Conservation (phyloP, 2,329 filamentous ascomycete species). For the Huntiella omanensis region DNA sequence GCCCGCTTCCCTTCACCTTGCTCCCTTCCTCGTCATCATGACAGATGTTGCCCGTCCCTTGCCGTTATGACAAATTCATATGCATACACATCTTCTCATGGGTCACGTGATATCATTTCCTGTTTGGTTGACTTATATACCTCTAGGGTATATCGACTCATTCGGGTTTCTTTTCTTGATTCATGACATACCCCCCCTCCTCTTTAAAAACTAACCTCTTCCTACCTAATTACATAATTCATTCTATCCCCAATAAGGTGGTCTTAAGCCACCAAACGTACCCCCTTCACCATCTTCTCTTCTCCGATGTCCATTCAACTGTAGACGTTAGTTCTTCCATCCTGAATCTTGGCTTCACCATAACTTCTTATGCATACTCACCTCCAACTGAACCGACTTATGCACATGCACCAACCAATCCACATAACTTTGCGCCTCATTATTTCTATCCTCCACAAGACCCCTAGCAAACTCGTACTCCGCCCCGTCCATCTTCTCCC, state of each 20-base stretch:
- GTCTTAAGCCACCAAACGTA: slow-evolving; percentile 39
- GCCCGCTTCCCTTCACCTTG: no score
- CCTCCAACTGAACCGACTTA: slow-evolving; percentile 79
- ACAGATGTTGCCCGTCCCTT: no score
- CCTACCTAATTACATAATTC: not conserved
- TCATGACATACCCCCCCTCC: no score
- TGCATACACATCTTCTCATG: no score
- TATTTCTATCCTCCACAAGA: slow-evolving; percentile 86
- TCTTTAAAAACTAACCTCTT: no score
- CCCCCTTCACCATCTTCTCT: slow-evolving; percentile 40
- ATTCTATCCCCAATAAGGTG: slow-evolving; percentile 31
- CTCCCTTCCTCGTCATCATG: no score
- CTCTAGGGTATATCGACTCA: no score
- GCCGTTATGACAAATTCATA: no score
- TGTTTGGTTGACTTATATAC: no score
- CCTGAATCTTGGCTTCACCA: no score
- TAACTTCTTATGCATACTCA: slow-evolving; percentile 20
- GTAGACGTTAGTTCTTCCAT: slow-evolving; percentile 2
- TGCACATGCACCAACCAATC: slow-evolving; percentile 97
- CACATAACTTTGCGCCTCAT: slow-evolving; percentile 93
- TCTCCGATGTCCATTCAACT: slow-evolving; percentile 53
- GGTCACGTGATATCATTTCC: no score
- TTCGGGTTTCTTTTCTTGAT: no score
- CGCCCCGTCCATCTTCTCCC: slow-evolving; percentile 82
- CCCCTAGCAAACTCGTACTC: slow-evolving; percentile 92